Percentiles rank a stretch among this genome's conserved stretches.
Conservation (phyloP, 805 yeast genomes). For the Dipodascus geniculatus region DNA sequence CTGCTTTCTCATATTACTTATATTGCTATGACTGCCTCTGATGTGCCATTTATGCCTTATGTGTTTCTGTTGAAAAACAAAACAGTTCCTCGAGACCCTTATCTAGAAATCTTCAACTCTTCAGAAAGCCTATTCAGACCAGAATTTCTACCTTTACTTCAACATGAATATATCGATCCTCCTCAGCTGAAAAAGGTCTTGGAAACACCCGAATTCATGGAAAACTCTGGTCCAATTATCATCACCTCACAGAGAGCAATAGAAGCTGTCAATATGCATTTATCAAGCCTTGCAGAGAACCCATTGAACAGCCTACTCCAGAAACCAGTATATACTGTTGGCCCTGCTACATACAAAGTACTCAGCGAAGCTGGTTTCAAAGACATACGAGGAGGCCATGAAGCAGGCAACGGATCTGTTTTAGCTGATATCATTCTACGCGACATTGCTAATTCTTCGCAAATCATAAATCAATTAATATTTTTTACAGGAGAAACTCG, state of each 20-base stretch:
- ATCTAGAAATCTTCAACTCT: conserved; percentile 33
- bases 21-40: not conserved
- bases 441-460: conserved; percentile 18
- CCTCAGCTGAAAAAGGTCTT: conserved; percentile 35
- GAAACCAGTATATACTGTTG: conserved; percentile 67
- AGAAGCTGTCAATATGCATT: conserved; percentile 38
- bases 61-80: conserved; percentile 53
- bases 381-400: conserved; percentile 56
- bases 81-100: conserved; percentile 59
- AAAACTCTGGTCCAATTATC: conserved; percentile 39
- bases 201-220: conserved; percentile 30
- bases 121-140: conserved; percentile 28
- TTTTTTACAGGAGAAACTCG: conserved; percentile 83
- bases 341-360: conserved; percentile 71
- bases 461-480: conserved; percentile 22
- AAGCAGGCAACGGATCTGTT: conserved; percentile 71
- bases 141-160: conserved; percentile 60
- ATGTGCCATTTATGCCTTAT: not conserved
- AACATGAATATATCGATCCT: conserved; percentile 47
- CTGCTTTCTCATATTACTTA: not conserved
- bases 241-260: conserved; percentile 90
- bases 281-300: conserved; percentile 5
- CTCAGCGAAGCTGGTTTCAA: conserved; percentile 51
- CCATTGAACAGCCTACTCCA: conserved; percentile 5
- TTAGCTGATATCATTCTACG: conserved; percentile 51